Percentiles rank a stretch among this genome's conserved stretches.
Conservation (phyloP, 163 green algal species). For the Prototheca cutis region DNA sequence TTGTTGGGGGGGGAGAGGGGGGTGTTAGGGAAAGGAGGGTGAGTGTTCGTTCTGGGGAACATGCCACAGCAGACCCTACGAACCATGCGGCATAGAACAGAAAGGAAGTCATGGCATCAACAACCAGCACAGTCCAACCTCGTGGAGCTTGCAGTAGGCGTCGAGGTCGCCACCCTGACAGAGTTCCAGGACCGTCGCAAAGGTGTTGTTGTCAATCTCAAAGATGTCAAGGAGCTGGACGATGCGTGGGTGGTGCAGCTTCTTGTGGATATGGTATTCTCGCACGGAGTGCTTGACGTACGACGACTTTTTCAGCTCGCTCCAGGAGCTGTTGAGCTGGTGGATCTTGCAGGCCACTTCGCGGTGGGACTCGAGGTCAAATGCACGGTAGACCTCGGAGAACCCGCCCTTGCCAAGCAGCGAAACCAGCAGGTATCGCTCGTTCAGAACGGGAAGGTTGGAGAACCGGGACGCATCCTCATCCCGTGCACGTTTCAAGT, state of each 20-base stretch:
- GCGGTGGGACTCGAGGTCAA: slow-evolving; percentile 22
- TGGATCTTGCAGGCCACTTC: slow-evolving; percentile 85
- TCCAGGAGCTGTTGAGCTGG: slow-evolving; percentile 67
- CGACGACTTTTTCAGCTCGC: slow-evolving; percentile 63
- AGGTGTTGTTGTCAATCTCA: slow-evolving; percentile 83
- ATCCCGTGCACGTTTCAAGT: slow-evolving; percentile 61
- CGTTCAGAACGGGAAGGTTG: slow-evolving; percentile 34
- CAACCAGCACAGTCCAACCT: too few species aligned
- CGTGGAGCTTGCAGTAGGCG: slow-evolving; percentile 57
- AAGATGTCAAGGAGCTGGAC: slow-evolving; percentile 83
- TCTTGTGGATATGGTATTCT: slow-evolving; percentile 85
- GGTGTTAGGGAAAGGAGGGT: not conserved
- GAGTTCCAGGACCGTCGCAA: slow-evolving; percentile 89
- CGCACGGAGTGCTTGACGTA: slow-evolving; percentile 85
- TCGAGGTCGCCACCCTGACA: slow-evolving; percentile 84
- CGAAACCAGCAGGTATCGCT: slow-evolving; percentile 75
- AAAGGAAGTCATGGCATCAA: too few species aligned
- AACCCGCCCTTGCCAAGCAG: slow-evolving; percentile 92
- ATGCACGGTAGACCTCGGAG: slow-evolving; percentile 71
- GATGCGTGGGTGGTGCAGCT: slow-evolving; percentile 48
- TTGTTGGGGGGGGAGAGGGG: not conserved
- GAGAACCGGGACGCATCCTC: slow-evolving; percentile 57
- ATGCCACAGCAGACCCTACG: too few species aligned
- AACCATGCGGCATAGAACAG: too few species aligned
- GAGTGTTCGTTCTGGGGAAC: too few species aligned